A percentile compares a stretch with the other conserved stretches of the same genome.
Conservation (phyloP, 148 eudicot species). For the Spergularia bocconei region DNA sequence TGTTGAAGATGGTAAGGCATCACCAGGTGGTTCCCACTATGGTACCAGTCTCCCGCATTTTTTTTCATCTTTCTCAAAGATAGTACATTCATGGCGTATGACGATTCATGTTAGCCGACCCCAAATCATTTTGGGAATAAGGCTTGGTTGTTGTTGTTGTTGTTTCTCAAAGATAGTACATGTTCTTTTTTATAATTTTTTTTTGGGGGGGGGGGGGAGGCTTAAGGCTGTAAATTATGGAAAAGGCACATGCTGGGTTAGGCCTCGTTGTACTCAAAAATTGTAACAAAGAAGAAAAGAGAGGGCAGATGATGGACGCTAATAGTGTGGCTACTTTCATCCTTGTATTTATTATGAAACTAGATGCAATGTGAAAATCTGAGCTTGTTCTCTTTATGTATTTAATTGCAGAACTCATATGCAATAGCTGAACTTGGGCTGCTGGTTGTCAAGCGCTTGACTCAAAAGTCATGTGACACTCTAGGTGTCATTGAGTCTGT, state of each 20-base stretch:
- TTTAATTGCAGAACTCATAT: conserved; percentile 65
- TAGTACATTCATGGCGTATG: too few relatives aligned
- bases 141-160: too few relatives aligned
- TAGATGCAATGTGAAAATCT: background rate
- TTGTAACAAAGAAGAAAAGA: background rate
- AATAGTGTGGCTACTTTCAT: background rate
- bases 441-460: conserved; percentile 60
- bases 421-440: conserved; percentile 87
- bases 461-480: conserved; percentile 45
- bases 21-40: background rate
- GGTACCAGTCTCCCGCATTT: too few relatives aligned
- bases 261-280: background rate
- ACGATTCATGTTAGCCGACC: too few relatives aligned
- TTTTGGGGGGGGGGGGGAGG: background rate
- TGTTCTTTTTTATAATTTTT: background rate
- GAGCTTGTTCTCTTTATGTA: conserved; percentile 19
- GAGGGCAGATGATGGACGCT: background rate
- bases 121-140: too few relatives aligned
- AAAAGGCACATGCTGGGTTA: background rate
- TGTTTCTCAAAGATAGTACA: too few relatives aligned
- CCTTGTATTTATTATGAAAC: background rate
- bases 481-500: conserved; percentile 39
- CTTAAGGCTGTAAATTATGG: background rate
- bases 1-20: background rate
- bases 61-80: too few relatives aligned